Base-by-base conservation (phyloP, 495 filamentous ascomycete species). In the Penicillium desertorum region DNA sequence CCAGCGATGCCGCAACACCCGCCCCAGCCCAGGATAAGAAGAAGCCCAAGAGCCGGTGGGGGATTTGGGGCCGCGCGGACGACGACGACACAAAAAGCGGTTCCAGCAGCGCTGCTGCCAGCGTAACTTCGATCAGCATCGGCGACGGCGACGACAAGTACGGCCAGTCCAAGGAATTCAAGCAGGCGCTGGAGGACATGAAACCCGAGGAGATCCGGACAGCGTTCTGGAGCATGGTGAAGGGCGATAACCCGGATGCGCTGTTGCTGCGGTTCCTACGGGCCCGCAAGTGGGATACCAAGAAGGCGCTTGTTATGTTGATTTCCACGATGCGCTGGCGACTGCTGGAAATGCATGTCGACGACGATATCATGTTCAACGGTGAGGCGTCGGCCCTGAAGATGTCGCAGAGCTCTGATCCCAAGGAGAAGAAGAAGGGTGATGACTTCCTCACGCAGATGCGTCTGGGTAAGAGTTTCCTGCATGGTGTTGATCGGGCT, bases 301-400 rank as follows among this genome's bases (percentile, higher is more conserved):
- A 96, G 45, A 91, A 89, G 63, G 93, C 94, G 17, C 78, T 98
- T 14, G 82, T 97, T 57, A 98, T 98, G 94, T 69, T 96, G 70
- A 82, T 98, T 36, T 89, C 90, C 5, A 96, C 94, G 4, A 92
- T 98, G 81, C 87, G 89, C 68, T 98, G 94, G 94, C 84, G 94
- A 58, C 67, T 83, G 48, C 75, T 79, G 56, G 91, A 95, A 56
- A 85, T 91, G 70, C 86, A 90, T 57, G 91, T 98, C 12, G 88
- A 96, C 65, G 86, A 89, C 48, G 91, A 92, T 66, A 84, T 98
- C 52, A 90, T 98, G 79, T 67, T 65, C 41, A 83, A 85, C 20
- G 94, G 94, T 41, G 94, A 98, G 66, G 80, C 73, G 8, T 77
- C 76, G 9, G 85, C 88, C 5, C 48, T 86, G 6, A 78, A 82